These are phyloP conservation scores for Amanita fuliginea DNA, from an alignment of 768 basidiomycete species.

Conservation along the genomic window DNA sequence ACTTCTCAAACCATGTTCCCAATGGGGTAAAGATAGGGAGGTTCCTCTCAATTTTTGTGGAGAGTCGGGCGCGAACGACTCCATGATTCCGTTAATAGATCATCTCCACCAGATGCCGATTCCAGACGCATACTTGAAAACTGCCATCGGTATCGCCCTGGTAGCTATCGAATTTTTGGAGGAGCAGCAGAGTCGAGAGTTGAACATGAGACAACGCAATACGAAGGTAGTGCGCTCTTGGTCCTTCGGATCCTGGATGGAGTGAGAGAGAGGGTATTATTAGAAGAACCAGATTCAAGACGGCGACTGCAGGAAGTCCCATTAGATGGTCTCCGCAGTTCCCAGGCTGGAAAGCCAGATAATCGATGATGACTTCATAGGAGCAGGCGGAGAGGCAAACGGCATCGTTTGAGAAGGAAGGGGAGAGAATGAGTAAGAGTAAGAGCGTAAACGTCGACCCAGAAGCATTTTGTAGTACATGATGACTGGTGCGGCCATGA, in stretches of 20 bases:
- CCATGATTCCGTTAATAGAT: conserved; percentile 20
- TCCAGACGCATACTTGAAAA: too few relatives aligned
- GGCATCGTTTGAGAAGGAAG: too few relatives aligned
- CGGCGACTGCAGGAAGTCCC: conserved; percentile 19
- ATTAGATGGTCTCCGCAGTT: conserved; percentile 7
- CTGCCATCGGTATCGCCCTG: conserved; percentile 15
- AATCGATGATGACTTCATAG: neutral
- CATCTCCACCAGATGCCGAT: conserved; percentile 12
- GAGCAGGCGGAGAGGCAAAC: too few relatives aligned
- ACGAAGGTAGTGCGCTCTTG: conserved; percentile 10
- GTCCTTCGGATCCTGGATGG: conserved; percentile 15
- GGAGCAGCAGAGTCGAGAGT: conserved; percentile 9
- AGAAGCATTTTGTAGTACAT: too few relatives aligned
- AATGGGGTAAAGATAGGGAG: conserved; percentile 21
- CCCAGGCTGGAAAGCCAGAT: neutral
- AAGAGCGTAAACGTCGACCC: too few relatives aligned
- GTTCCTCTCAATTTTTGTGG: conserved; percentile 18
- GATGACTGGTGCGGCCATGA: too few relatives aligned
- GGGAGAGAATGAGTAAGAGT: too few relatives aligned
- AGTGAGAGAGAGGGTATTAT: conserved; percentile 17
- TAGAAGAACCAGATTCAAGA: conserved; percentile 14
- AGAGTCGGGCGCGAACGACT: conserved; percentile 20
- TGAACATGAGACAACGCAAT: conserved; percentile 11
- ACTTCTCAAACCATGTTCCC: conserved; percentile 21
- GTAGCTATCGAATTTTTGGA: conserved; percentile 17